Evolutionary conservation across 371 early-diverging fungal genomes (phyloP).

Genomic region (Umbelopsis sp.): DNA sequence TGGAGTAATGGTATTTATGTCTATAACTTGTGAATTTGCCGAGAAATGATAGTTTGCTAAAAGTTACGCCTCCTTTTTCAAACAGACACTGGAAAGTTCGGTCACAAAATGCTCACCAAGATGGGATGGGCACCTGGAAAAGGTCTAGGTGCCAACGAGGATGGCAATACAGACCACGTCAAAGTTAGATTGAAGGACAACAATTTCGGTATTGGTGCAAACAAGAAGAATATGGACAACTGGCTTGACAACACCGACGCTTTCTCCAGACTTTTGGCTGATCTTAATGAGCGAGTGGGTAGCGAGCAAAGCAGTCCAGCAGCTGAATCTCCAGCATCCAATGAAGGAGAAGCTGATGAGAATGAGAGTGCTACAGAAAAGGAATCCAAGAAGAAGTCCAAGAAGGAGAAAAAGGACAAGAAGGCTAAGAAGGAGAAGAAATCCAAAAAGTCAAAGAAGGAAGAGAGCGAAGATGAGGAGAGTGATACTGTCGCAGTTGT

Average conservation of each 20-base stretch:
- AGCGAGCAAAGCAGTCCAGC: conserved; percentile 21
- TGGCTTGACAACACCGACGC: conserved; percentile 94
- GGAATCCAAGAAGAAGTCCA: conserved; percentile 25
- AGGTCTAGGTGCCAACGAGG: conserved; percentile 88
- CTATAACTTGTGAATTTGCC: background rate
- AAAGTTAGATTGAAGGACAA: conserved; percentile 82
- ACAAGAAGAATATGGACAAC: conserved; percentile 83
- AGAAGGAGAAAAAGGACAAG: conserved; percentile 41
- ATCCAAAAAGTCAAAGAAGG: conserved; percentile 32
- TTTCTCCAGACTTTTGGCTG: conserved; percentile 81
- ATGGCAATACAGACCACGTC: conserved; percentile 80
- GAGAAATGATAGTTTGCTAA: no score
- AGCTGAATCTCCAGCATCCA: background rate
- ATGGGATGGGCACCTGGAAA: conserved; percentile 97
- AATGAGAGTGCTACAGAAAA: conserved; percentile 22
- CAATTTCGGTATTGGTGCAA: conserved; percentile 87
- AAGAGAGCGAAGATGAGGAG: conserved; percentile 31
- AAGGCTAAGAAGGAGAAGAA: conserved; percentile 36
- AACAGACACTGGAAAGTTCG: conserved; percentile 83
- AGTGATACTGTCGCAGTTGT: conserved; percentile 33
- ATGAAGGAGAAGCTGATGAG: conserved; percentile 19
- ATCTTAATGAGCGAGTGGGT: conserved; percentile 61
- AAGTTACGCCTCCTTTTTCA: background rate
- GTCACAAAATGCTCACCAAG: conserved; percentile 88
- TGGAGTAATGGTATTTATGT: conserved; percentile 78